These are phyloP conservation scores for Tetrahymena borealis DNA, from an alignment of 73 alveolate species.

Conservation along the genomic window DNA sequence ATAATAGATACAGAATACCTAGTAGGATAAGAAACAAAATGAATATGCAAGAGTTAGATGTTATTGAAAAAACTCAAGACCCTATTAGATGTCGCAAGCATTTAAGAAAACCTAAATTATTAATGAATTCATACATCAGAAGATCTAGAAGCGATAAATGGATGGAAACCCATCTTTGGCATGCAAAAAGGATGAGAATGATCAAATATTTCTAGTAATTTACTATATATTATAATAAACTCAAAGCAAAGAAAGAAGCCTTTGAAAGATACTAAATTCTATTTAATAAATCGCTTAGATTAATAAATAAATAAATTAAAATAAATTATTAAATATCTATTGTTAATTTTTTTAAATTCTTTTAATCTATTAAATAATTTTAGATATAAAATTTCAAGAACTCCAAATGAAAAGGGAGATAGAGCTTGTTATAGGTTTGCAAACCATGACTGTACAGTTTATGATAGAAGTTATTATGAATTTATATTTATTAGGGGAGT, in stretches of 20 bases:
- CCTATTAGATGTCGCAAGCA: conserved; percentile 77
- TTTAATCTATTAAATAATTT: too few species aligned
- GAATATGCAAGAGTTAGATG: conserved; percentile 3
- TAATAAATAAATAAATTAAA: too few species aligned
- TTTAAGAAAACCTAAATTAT: conserved; percentile 63
- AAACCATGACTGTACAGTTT: neutral
- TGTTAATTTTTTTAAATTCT: neutral
- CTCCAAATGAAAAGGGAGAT: neutral
- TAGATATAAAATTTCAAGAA: neutral
- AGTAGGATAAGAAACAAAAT: conserved; percentile 44
- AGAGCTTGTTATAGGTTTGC: neutral
- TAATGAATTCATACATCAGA: conserved; percentile 55
- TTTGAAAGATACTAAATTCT: neutral
- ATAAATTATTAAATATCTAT: too few species aligned
- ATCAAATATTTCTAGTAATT: conserved; percentile 67
- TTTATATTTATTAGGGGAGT: neutral
- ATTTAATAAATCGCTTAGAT: too few species aligned
- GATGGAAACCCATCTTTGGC: conserved; percentile 96
- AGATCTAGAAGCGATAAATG: conserved; percentile 77
- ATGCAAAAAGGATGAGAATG: conserved; percentile 94
- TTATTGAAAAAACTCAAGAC: conserved; percentile 49
- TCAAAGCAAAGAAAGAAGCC: neutral
- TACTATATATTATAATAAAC: neutral
- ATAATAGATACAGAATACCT: conserved; percentile 93
- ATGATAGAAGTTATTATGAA: neutral